These are phyloP conservation scores for Mycena citricolor DNA, from an alignment of 1,284 basidiomycete genomes.

Conservation along the genomic window DNA sequence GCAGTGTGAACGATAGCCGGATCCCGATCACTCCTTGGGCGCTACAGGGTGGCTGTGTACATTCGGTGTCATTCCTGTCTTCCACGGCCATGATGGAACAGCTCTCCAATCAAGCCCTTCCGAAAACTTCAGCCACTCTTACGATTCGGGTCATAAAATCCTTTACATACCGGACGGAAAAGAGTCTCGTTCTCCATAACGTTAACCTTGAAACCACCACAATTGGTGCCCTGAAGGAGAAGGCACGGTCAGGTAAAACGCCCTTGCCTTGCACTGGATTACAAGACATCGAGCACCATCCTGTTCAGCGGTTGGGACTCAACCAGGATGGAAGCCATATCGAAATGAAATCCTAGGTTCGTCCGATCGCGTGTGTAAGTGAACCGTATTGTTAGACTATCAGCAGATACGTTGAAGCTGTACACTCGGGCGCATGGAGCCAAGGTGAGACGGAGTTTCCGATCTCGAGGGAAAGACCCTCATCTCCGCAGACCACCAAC, in stretches of 20 bases:
- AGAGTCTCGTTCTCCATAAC: conserved; percentile 81
- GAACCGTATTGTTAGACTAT: conserved; percentile 4
- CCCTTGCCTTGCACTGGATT: conserved; percentile 11
- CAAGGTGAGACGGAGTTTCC: conserved; percentile 60
- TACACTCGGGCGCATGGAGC: conserved; percentile 94
- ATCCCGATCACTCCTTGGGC: too few relatives aligned
- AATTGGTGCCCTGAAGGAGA: conserved; percentile 75
- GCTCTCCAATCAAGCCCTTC: conserved; percentile 57
- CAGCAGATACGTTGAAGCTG: conserved; percentile 85
- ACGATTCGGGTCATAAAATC: conserved; percentile 96
- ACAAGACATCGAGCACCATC: conserved; percentile 17
- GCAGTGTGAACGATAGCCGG: too few relatives aligned
- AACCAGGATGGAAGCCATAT: conserved; percentile 86
- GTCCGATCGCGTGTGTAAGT: conserved; percentile 4
- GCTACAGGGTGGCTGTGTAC: too few relatives aligned
- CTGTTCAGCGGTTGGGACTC: conserved; percentile 63
- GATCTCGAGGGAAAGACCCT: too few relatives aligned
- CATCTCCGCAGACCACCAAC: conserved; percentile 82
- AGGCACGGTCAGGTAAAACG: conserved; percentile 58
- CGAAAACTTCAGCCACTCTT: conserved; percentile 74
- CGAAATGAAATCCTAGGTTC: conserved; percentile 67
- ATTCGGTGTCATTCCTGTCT: too few relatives aligned
- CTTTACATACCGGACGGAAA: conserved; percentile 90
- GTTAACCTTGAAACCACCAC: conserved; percentile 81
- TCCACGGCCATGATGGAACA: too few relatives aligned